Evolutionary conservation across 805 yeast genomes (phyloP).

Genomic region (Teunomyces gatunensis): DNA sequence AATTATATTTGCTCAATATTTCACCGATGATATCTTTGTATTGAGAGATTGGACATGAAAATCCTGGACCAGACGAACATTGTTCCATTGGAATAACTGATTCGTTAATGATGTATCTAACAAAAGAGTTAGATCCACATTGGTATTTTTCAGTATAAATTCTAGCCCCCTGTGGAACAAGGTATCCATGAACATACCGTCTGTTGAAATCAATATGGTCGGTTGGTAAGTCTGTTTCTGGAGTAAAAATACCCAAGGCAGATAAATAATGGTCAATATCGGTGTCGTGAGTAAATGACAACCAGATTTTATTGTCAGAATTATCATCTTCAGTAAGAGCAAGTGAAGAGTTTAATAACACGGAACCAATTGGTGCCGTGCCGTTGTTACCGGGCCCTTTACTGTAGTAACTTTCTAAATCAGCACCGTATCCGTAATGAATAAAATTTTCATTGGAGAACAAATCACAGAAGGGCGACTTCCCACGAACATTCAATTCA

Average conservation of each 20-base stretch:
- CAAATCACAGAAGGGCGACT: constrained; percentile 63
- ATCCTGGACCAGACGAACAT: constrained; percentile 42
- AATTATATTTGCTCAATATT: constrained; percentile 27
- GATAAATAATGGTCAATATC: constrained; percentile 59
- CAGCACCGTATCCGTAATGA: constrained; percentile 58
- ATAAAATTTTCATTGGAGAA: constrained; percentile 69
- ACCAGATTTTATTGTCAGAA: constrained; percentile 53
- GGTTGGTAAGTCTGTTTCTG: constrained; percentile 42
- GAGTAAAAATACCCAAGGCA: constrained; percentile 58
- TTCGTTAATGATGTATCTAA: constrained; percentile 39
- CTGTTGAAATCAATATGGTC: constrained; percentile 47
- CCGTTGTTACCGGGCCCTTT: constrained; percentile 63
- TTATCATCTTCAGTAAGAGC: constrained; percentile 43
- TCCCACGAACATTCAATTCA: constrained; percentile 69
- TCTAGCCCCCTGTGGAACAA: constrained; percentile 43
- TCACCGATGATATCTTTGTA: constrained; percentile 27
- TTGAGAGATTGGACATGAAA: constrained; percentile 38
- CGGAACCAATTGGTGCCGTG: constrained; percentile 59
- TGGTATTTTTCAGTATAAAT: constrained; percentile 35
- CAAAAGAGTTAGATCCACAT: constrained; percentile 29
- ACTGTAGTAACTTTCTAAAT: constrained; percentile 57
- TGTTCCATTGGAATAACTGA: constrained; percentile 36
- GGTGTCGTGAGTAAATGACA: constrained; percentile 75
- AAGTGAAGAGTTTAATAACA: constrained; percentile 48
- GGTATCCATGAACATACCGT: constrained; percentile 41